Base-by-base conservation (phyloP, 2,329 filamentous ascomycete species). In the Fusarium pilosicola region DNA sequence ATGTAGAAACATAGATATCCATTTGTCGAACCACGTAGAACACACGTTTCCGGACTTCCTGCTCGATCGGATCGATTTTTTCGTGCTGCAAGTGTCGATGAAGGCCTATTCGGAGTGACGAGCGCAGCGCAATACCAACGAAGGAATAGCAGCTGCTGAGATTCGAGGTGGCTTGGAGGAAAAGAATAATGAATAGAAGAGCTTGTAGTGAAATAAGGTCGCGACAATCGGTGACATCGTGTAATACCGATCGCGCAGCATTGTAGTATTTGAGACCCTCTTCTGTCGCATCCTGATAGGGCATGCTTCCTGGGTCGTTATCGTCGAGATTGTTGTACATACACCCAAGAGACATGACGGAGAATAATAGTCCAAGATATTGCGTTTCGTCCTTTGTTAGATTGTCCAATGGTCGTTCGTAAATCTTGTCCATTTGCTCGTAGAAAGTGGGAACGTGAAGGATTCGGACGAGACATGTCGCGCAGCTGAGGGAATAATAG, bases 401-500 rank as follows among this genome's bases (percentile, higher is more conserved):
- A 59, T 86, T 87, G 28, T 93, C 89, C 15, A 88, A 85, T 2
- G 92, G 86, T 28, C 86, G 90, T 73, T 92, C 89, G 81, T 97
- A 98, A 44, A 98, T 87, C 62, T 88, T 88, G 74, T 97, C 91
- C 71, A 97, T 88, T 77, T 90, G 91, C 66, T 89, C 88, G 83
- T 93, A 94, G 80, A 97, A 98, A 0, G 90, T 90, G 0, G 95
- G 95, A 56, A 93, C 86, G 78, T 98, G 95, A 10, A 97, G 89
- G 63, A 96, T 91, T 42, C 93, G 90, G 28, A 90, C 81, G 3
- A 91, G 82, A 67, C 87, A 88, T 5, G 88, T 90, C 14, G 88
- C 89, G 67, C 86, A 88, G 74, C 86, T 86, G 20, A 91, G 80
- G 0, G 88, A 86, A 73, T 88, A 88, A 68, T 88, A 85, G 76